A percentile compares a stretch with the other conserved stretches of the same genome.
Conservation (phyloP, 2,329 filamentous ascomycete genomes). For the Stagonosporopsis tanaceti region DNA sequence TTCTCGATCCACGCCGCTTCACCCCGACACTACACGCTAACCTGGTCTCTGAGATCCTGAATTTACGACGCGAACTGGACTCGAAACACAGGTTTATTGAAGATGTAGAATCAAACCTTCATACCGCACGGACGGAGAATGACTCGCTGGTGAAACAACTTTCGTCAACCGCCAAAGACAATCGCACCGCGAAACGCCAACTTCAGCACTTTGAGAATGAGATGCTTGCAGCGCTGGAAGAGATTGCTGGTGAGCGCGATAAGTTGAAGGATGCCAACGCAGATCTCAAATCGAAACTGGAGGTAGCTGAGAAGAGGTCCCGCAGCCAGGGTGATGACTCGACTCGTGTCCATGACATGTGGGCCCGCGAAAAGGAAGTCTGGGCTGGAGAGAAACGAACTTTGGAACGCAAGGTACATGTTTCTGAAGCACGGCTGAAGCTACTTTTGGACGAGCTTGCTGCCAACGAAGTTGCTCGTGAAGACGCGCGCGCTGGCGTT, state of each 20-base stretch:
- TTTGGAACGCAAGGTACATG: constrained; percentile 83
- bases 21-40: constrained; percentile 95
- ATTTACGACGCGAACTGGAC: constrained; percentile 86
- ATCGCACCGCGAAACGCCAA: constrained; percentile 81
- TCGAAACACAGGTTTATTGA: constrained; percentile 89
- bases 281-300: constrained; percentile 80
- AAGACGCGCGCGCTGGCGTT: constrained; percentile 57
- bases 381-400: constrained; percentile 87
- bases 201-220: constrained; percentile 87
- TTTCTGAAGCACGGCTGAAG: constrained; percentile 88
- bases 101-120: constrained; percentile 77
- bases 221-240: constrained; percentile 82
- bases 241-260: constrained; percentile 85
- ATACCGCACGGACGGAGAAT: constrained; percentile 75
- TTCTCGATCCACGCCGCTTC: constrained; percentile 88
- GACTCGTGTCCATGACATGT: constrained; percentile 77
- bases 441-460: constrained; percentile 85
- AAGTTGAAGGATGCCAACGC: constrained; percentile 75
- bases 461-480: constrained; percentile 64
- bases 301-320: constrained; percentile 77
- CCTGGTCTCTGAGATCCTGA: constrained; percentile 91
- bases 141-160: constrained; percentile 72
- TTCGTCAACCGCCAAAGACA: constrained; percentile 74
- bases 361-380: constrained; percentile 81
- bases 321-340: constrained; percentile 84